Conservation (phyloP, 2,329 filamentous ascomycete species). For the Ilyonectria robusta region DNA sequence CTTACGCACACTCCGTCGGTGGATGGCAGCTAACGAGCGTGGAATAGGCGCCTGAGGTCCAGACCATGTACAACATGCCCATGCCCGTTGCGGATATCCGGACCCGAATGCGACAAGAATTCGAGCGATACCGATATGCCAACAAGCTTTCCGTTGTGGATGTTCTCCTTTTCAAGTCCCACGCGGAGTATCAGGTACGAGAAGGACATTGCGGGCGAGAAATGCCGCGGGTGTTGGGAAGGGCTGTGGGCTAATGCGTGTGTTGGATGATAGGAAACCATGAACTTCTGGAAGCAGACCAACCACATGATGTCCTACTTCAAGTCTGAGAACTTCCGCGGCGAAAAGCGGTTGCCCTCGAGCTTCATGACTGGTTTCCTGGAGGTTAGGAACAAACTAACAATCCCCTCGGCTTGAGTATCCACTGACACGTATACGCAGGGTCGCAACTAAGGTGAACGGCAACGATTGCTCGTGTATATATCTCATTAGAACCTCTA, state of each 20-base stretch:
- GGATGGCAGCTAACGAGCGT: conserved; percentile 35
- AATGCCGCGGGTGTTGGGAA: conserved; percentile 61
- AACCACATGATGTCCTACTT: conserved; percentile 98
- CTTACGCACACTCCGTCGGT: background rate
- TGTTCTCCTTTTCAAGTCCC: conserved; percentile 89
- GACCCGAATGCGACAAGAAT: conserved; percentile 96
- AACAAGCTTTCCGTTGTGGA: conserved; percentile 91
- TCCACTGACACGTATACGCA: conserved; percentile 49
- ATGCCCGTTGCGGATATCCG: conserved; percentile 89
- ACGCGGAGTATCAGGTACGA: conserved; percentile 92
- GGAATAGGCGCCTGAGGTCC: conserved; percentile 90
- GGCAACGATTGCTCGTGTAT: conserved; percentile 51
- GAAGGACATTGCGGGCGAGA: conserved; percentile 67
- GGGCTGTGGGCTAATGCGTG: conserved; percentile 30
- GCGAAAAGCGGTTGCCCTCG: conserved; percentile 83
- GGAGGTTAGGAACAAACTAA: conserved; percentile 74
- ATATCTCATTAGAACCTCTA: conserved; percentile 52
- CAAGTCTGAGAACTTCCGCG: conserved; percentile 83
- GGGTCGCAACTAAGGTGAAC: conserved; percentile 69
- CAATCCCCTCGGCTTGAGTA: background rate
- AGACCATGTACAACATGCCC: conserved; percentile 95
- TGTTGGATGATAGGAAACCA: conserved; percentile 79
- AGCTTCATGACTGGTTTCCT: conserved; percentile 96
- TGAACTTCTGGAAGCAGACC: conserved; percentile 99
- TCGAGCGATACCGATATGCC: conserved; percentile 94